Conservation (phyloP, 2,329 filamentous ascomycete species). For the Teratosphaeria epicoccoides region DNA sequence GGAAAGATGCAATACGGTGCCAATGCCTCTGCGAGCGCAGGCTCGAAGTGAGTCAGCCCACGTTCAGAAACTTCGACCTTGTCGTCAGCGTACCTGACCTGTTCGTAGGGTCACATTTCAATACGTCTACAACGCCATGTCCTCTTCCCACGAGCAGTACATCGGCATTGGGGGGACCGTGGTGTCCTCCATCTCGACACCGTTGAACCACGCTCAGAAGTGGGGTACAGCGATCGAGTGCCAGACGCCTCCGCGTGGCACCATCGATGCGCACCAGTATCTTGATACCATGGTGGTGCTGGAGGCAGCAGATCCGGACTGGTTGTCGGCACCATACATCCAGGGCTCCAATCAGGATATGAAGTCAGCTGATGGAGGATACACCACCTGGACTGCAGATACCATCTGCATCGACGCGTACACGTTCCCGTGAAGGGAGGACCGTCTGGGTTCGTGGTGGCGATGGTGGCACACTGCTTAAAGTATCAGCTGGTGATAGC, state of each 20-base stretch:
- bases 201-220: not conserved
- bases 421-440: not conserved
- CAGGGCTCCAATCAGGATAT: not conserved
- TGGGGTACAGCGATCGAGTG: conserved; percentile 9
- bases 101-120: not conserved
- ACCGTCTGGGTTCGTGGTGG: not conserved
- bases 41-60: not conserved
- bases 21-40: not conserved
- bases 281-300: conserved; percentile 31
- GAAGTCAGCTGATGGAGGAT: not conserved
- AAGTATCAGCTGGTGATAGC: not conserved
- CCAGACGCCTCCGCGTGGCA: conserved; percentile 30
- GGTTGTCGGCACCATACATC: not conserved
- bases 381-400: not conserved
- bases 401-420: not conserved
- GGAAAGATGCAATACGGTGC: not conserved
- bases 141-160: conserved; percentile 32
- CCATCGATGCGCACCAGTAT: conserved; percentile 33
- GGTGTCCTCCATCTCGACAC: conserved; percentile 33
- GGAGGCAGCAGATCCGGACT: conserved; percentile 23
- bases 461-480: not conserved
- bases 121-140: conserved; percentile 21
- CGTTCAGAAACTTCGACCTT: not conserved
- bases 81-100: not conserved
- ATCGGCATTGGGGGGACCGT: conserved; percentile 28